These are phyloP conservation scores for Sarocladium brachiariae DNA, from an alignment of 2,329 filamentous ascomycete species.

Conservation along the genomic window DNA sequence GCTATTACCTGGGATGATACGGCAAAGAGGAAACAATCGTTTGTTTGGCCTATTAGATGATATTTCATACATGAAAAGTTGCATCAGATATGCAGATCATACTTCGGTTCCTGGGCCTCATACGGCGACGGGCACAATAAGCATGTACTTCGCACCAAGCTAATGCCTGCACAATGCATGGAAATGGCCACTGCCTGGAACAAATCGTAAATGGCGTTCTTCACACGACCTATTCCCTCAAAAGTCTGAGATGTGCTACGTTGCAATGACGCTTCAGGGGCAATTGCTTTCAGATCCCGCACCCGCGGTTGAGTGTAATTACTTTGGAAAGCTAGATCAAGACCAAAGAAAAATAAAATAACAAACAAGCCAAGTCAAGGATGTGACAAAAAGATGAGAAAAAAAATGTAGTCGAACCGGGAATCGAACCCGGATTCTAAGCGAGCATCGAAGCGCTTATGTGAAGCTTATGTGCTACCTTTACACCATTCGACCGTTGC, in stretches of 20 bases:
- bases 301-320: no score
- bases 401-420: slow-evolving; percentile 9
- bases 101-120: not conserved
- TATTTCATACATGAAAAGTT: not conserved
- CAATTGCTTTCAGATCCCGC: no score
- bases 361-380: not conserved
- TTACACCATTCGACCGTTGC: slow-evolving; percentile 10
- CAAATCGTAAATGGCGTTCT: no score
- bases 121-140: no score
- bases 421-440: slow-evolving; percentile 11
- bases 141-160: no score
- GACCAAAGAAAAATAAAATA: not conserved
- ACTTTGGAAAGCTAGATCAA: no score
- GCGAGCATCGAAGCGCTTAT: slow-evolving; percentile 10
- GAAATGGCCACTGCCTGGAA: no score
- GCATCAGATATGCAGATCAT: not conserved
- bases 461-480: slow-evolving; percentile 11
- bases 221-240: no score
- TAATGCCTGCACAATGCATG: no score
- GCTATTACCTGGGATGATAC: not conserved
- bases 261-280: no score
- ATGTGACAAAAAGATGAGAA: not conserved
- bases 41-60: not conserved
- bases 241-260: no score
- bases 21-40: not conserved